Evolutionary conservation across 139 green algal genomes (phyloP), one percentile per base, ranked within the genome.

Genomic region (Chlorella sp.): DNA sequence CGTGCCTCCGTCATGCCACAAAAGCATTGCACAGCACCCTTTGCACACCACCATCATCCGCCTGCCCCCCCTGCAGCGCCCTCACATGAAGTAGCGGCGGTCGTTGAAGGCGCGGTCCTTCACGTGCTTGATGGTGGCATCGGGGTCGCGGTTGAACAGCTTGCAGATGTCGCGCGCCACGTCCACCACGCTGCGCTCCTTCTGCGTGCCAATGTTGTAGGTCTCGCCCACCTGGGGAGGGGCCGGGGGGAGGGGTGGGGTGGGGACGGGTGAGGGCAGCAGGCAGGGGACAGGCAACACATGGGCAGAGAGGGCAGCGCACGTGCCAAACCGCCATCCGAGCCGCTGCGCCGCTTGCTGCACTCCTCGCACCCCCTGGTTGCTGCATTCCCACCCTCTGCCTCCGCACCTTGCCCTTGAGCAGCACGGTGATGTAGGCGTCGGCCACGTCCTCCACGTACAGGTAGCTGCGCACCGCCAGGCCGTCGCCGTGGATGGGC

Each of bases 171-270:
- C 90, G 1, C 69, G 28, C 0, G 92, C 94, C 41, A 99, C 97
- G 58, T 98, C 93, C 74, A 95, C 69, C 62, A 99, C 96, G 36
- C 90, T 97, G 41, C 96, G 92, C 93, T 99, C 97, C 82, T 94
- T 94, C 74, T 98, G 92, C 4, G 97, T 99, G 65, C 97, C 97
- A 74, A 99, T 98, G 94, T 99, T 99, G 94, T 99, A 99, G 16
- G 95, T 92, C 84, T 98, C 91, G 8, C 96, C 95, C 54, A 89
- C 88, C 83, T 87, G 73, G n/a, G n/a, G 32, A 64, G 7, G 32
- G 30, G 14, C 26, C 20, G 24, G 73, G 20, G 75, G 69, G 28
- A 36, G 5, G 28, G 72, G 28, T 32, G 72, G 19, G 30, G 40
- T 76, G 73, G 22, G 80, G 86, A 30, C 36, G 11, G 14, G 40